Conservation (phyloP, 495 filamentous ascomycete species). For the Penicillium diatomitis region DNA sequence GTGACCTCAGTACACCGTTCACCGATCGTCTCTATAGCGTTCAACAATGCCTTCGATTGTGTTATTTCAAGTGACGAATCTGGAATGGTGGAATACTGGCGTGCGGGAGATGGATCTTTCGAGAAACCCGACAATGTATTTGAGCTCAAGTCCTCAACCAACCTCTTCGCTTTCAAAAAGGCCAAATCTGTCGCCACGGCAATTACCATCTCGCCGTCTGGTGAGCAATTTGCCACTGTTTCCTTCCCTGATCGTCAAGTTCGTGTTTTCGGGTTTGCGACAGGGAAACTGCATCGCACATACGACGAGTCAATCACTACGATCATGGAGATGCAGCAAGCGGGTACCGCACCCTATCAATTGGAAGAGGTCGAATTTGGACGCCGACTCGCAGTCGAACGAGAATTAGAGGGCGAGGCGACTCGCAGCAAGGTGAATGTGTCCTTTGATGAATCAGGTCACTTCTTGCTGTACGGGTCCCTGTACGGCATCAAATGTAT, state of each 20-base stretch:
- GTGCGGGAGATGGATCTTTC: constrained; percentile 58
- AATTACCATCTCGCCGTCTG: constrained; percentile 79
- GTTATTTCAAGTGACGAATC: constrained; percentile 80
- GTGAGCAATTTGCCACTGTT: constrained; percentile 76
- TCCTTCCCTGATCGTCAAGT: constrained; percentile 92
- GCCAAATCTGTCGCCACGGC: constrained; percentile 77
- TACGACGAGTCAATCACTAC: constrained; percentile 89
- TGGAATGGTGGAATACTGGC: constrained; percentile 98
- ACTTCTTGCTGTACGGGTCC: constrained; percentile 92
- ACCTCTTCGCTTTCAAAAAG: constrained; percentile 95
- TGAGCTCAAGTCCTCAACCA: constrained; percentile 81
- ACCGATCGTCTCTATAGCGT: constrained; percentile 73
- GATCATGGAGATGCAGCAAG: constrained; percentile 89
- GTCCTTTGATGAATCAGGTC: constrained; percentile 89
- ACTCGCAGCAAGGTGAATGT: constrained; percentile 71
- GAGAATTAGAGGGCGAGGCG: constrained; percentile 64
- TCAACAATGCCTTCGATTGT: constrained; percentile 83
- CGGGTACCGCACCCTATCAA: constrained; percentile 67
- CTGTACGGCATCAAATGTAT: constrained; percentile 85
- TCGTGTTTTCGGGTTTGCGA: constrained; percentile 83
- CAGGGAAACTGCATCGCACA: constrained; percentile 78
- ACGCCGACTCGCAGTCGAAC: constrained; percentile 75
- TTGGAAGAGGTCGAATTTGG: constrained; percentile 89
- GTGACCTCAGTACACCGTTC: constrained; percentile 67
- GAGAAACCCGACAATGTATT: constrained; percentile 92